Base-by-base conservation (phyloP, 1,284 basidiomycete genomes). In the Boletellus sp. region DNA sequence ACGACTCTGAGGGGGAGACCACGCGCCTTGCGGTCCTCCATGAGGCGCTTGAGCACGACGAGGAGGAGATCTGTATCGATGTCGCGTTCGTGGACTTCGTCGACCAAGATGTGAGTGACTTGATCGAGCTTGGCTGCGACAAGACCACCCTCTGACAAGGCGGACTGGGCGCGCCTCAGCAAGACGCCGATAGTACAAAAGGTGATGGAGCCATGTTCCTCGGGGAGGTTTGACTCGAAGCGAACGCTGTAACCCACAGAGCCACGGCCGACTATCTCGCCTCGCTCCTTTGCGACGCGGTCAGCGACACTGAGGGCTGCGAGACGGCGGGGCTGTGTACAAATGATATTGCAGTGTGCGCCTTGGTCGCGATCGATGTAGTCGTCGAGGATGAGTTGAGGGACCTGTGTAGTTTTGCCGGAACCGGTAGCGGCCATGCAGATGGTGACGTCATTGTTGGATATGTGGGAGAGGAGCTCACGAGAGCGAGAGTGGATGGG, bases 41-140 rank as follows among this genome's bases (percentile, higher is more conserved):
- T 70, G 19, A 97, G 71, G 21, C 91, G 85, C 72, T 96, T 95
- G 58, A 98, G 79, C 13, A 96, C 92, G 52, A 96, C 92, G 10
- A 99, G 81, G 43, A 96, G 72, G 43, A 98, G 74, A 69, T 98
- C 96, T 0, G 93, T 97, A 66, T 97, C 94, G 52, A 97, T 85
- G 63, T 97, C 94, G 30, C 95, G 86, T 71, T 97, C 94, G 69
- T 99, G 95, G 3, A 96, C 95, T 71, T 99, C 95, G 69, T 99
- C 95, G 39, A 97, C 91, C 37, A 97, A 73, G 54, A 98, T 82
- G 71, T 98, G 95, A 8, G 94, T 93, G 44, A 97, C 80, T 51
- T 84, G 78, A 62, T 97, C 93, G 58, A 97, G 76, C 54, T 73
- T 73, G 24, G 71, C 64, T 49, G 69, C 66, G 7, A 42, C 52